These are phyloP conservation scores for Candida neerlandica DNA, from an alignment of 1,139 yeast genomes.

Conservation along the genomic window DNA sequence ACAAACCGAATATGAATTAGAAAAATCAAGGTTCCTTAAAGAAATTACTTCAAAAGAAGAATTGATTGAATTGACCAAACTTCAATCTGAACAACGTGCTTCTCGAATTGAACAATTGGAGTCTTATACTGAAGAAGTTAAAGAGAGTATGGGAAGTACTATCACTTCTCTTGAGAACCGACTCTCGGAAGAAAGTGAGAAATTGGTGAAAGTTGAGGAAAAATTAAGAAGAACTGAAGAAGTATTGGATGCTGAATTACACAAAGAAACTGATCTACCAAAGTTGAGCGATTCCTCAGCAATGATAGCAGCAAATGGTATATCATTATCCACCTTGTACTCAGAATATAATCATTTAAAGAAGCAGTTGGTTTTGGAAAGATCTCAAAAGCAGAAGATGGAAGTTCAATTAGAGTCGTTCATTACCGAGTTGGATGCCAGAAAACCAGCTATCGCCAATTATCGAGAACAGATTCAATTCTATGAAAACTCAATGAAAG, in stretches of 20 bases:
- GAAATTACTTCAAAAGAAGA: constrained; percentile 71
- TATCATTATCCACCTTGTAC: constrained; percentile 69
- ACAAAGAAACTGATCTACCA: constrained; percentile 44
- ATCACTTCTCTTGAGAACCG: constrained; percentile 25
- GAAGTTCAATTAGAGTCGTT: constrained; percentile 72
- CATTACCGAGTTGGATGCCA: constrained; percentile 74
- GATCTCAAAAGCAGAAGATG: constrained; percentile 68
- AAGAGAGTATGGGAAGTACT: constrained; percentile 36
- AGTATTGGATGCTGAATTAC: constrained; percentile 43
- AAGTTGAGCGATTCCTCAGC: constrained; percentile 40
- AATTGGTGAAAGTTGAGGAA: constrained; percentile 35
- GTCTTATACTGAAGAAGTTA: constrained; percentile 42
- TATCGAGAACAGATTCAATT: constrained; percentile 57
- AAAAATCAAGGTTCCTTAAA: constrained; percentile 56
- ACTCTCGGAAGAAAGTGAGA: constrained; percentile 36
- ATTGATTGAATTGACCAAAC: constrained; percentile 58
- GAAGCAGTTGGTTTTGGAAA: constrained; percentile 69
- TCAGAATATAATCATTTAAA: constrained; percentile 68
- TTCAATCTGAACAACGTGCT: constrained; percentile 49
- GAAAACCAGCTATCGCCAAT: constrained; percentile 76
- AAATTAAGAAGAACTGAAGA: constrained; percentile 43
- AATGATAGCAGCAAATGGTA: constrained; percentile 53
- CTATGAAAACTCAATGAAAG: constrained; percentile 42
- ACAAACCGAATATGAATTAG: constrained; percentile 30
- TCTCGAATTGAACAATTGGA: constrained; percentile 54